Evolutionary conservation across 1,139 yeast species (phyloP).

Genomic region (Diutina rugosa): DNA sequence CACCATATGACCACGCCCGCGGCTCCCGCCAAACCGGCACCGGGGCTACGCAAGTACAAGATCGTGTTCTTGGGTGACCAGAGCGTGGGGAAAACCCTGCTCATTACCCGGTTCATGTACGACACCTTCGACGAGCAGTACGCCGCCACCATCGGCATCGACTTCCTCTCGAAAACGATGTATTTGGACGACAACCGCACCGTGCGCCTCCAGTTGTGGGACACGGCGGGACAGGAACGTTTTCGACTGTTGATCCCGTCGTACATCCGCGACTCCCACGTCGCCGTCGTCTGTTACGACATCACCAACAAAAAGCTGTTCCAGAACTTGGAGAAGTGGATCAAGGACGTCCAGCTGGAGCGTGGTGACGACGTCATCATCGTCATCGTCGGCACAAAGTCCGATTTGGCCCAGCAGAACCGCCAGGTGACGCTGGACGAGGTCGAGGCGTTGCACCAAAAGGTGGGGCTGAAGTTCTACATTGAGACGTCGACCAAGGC

Average conservation of each 20-base stretch:
- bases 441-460: conserved; percentile 46
- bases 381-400: conserved; percentile 62
- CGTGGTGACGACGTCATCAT: conserved; percentile 61
- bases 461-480: conserved; percentile 60
- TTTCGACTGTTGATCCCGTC: conserved; percentile 39
- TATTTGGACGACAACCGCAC: conserved; percentile 46
- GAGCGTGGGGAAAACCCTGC: conserved; percentile 92
- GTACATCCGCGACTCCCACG: conserved; percentile 92
- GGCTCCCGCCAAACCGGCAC: not conserved
- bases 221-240: conserved; percentile 10
- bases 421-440: conserved; percentile 76
- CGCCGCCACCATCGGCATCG: conserved; percentile 94
- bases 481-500: conserved; percentile 94
- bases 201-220: conserved; percentile 29
- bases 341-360: conserved; percentile 51
- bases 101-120: conserved; percentile 92
- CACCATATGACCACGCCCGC: not conserved
- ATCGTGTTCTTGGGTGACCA: conserved; percentile 96
- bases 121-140: conserved; percentile 96
- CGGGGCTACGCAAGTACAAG: conserved; percentile 53
- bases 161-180: conserved; percentile 72
- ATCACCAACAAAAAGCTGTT: conserved; percentile 79
- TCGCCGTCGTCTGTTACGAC: conserved; percentile 92
- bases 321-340: conserved; percentile 47
- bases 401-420: conserved; percentile 60